phyloP scores from a whole-genome alignment of 2,329 filamentous ascomycete species.

The Ophiostoma himal-ulmi region DNA sequence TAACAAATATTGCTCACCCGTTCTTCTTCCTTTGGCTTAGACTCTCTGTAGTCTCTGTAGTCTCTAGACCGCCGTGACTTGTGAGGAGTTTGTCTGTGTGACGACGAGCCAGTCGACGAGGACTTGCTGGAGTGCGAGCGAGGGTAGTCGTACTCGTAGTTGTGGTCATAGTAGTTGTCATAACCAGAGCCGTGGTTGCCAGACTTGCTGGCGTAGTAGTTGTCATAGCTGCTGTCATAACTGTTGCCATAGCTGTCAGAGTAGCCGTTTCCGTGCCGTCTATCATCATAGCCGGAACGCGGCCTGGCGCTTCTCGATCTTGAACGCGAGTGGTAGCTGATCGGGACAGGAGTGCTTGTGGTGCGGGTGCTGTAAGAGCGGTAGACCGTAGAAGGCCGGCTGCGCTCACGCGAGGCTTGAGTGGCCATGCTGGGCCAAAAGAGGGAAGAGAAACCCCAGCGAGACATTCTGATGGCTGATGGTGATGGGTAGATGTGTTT shows the following conservation, averaged over 20 bases:
- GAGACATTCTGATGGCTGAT: slow-evolving; percentile 5
- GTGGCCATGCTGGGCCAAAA: not conserved
- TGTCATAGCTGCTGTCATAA: not conserved
- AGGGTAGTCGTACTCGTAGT: not conserved
- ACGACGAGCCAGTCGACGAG: not conserved
- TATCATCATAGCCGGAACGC: not conserved
- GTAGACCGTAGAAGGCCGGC: not conserved
- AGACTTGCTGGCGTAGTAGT: too few species aligned
- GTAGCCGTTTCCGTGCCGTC: not conserved
- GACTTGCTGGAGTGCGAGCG: slow-evolving; percentile 2
- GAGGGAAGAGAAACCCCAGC: not conserved
- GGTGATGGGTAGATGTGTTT: not conserved
- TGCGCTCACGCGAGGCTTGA: not conserved
- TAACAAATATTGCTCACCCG: slow-evolving; percentile 4
- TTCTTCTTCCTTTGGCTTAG: slow-evolving; percentile 3
- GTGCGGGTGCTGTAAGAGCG: not conserved
- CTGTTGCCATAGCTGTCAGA: not conserved
- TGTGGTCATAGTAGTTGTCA: not conserved
- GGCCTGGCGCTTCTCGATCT: not conserved
- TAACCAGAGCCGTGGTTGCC: not conserved
- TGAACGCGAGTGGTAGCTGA: not conserved
- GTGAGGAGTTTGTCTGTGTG: not conserved
- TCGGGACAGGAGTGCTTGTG: not conserved
- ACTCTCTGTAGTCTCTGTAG: not conserved
- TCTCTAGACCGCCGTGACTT: not conserved